These are phyloP conservation scores for Fusarium clavum DNA, from an alignment of 2,329 filamentous ascomycete species.

Conservation along the genomic window DNA sequence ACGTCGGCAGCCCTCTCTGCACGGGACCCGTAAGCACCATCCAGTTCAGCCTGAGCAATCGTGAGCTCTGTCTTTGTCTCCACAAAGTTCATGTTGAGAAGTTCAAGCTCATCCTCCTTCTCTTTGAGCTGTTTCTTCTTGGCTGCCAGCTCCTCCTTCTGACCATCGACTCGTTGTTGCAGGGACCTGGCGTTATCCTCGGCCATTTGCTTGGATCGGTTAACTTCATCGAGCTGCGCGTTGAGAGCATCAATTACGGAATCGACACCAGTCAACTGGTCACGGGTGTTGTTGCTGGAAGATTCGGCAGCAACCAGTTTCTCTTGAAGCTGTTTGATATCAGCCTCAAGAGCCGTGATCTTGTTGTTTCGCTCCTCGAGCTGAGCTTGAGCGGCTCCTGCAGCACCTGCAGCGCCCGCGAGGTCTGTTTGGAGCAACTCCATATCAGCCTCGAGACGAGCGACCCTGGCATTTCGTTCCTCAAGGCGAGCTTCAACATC, in stretches of 20 bases:
- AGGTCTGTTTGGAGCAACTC: conserved; percentile 44
- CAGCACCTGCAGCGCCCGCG: conserved; percentile 34
- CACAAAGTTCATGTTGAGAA: conserved; percentile 63
- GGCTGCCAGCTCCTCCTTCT: conserved; percentile 40
- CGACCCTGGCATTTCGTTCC: conserved; percentile 37
- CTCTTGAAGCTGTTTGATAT: conserved; percentile 42
- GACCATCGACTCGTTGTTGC: conserved; percentile 38
- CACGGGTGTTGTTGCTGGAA: conserved; percentile 53
- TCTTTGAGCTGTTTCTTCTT: conserved; percentile 60
- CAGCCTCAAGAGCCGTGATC: conserved; percentile 57
- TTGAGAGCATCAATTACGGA: conserved; percentile 45
- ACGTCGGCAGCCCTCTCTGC: conserved; percentile 69
- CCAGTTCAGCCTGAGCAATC: conserved; percentile 70
- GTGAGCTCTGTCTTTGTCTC: conserved; percentile 72
- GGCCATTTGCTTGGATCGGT: conserved; percentile 43
- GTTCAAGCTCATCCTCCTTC: conserved; percentile 64
- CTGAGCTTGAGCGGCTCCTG: conserved; percentile 33
- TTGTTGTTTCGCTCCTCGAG: conserved; percentile 56
- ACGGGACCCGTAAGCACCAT: conserved; percentile 70
- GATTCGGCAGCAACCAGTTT: conserved; percentile 52
- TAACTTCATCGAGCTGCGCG: conserved; percentile 48
- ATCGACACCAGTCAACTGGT: conserved; percentile 49
- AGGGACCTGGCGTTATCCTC: conserved; percentile 47
- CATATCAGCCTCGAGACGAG: conserved; percentile 50
- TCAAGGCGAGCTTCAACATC: conserved; percentile 33